These are phyloP conservation scores for Solanum tarijense DNA, from an alignment of 257 asterid species.

Conservation along the genomic window DNA sequence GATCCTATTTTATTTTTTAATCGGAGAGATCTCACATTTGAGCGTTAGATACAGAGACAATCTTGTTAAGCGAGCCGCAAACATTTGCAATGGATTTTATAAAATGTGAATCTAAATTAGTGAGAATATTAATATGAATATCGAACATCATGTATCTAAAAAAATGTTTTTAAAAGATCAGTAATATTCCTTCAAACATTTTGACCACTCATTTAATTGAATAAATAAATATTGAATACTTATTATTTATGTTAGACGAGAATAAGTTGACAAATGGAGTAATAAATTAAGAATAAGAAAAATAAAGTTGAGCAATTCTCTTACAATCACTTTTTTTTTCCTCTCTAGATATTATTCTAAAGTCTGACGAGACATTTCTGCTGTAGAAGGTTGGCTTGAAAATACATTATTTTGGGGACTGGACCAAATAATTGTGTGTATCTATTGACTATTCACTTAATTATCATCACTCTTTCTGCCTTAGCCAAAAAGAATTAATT, in stretches of 20 bases:
- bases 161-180: too few relatives aligned
- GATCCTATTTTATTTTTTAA: background rate
- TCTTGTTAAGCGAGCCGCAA: fast-evolving
- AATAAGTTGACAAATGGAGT: background rate
- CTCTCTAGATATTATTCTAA: background rate
- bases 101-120: fast-evolving
- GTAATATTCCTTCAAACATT: background rate
- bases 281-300: background rate
- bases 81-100: background rate
- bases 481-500: background rate
- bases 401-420: background rate
- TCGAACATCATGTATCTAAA: fast-evolving
- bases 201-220: background rate
- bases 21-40: background rate
- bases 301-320: background rate
- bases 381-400: background rate
- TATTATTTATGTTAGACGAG: background rate
- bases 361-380: background rate
- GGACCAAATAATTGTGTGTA: background rate
- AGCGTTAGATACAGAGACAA: background rate
- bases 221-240: background rate
- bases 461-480: background rate
- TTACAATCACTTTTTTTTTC: background rate
- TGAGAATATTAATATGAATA: background rate
- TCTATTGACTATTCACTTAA: background rate